phyloP scores from a whole-genome alignment of 192 early-diverging fungal species.

The Rhizophlyctis rosea region DNA sequence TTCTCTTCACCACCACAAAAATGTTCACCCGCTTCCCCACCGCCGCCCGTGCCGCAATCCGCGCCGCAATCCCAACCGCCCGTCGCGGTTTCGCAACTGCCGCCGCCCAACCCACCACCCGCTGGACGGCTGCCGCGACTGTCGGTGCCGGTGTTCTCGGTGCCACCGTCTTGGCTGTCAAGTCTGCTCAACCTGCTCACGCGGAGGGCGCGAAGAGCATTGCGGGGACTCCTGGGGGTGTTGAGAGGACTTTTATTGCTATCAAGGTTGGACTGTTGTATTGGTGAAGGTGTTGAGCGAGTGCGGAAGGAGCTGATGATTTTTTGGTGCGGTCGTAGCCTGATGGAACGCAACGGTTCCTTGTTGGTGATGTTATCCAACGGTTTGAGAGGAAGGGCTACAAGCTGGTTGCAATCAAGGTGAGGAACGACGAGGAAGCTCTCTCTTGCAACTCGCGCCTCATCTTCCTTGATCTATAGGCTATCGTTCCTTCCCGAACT shows the following conservation, averaged over 20 bases:
- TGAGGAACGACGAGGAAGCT: too few relatives aligned
- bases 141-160: conserved; percentile 1
- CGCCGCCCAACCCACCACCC: background rate
- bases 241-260: conserved; percentile 74
- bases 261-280: too few relatives aligned
- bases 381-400: conserved; percentile 86
- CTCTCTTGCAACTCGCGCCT: too few relatives aligned
- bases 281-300: too few relatives aligned
- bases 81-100: conserved; percentile 6
- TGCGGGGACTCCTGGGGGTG: conserved; percentile 55
- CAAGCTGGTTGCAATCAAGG: conserved; percentile 86
- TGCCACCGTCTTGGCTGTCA: background rate
- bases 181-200: conserved; percentile 4
- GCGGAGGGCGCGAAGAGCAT: conserved; percentile 26
- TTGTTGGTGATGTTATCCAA: conserved; percentile 80
- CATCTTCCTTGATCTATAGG: conserved; percentile 67
- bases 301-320: conserved; percentile 1
- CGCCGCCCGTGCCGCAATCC: background rate
- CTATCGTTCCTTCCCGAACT: conserved; percentile 52
- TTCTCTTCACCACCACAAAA: too few relatives aligned
- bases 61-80: background rate
- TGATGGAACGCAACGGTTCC: conserved; percentile 70
- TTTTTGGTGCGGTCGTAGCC: too few relatives aligned
- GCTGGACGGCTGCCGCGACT: background rate
- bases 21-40: conserved; percentile 3